Percentiles rank a stretch among this genome's conserved stretches.
phyloP scores from a whole-genome alignment of 352 stramenopile species.

The Phytopythium delawarense region DNA sequence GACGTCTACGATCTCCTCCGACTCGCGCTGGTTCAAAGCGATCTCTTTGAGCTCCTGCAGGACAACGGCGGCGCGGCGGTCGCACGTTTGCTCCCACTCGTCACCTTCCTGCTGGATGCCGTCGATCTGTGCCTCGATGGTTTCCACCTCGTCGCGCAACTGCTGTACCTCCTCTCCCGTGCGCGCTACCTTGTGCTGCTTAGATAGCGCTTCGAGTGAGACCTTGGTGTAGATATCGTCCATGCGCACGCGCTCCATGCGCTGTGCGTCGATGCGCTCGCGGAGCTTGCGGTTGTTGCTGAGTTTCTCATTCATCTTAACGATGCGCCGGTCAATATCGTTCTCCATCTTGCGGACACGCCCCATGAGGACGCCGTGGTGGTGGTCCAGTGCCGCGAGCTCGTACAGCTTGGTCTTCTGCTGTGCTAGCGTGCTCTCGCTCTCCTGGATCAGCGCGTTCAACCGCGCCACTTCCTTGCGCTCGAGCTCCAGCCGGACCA shows the following conservation, averaged over 20 bases:
- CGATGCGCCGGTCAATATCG: conserved; percentile 74
- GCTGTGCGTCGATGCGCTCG: conserved; percentile 60
- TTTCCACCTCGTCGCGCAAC: conserved; percentile 44
- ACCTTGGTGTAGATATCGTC: conserved; percentile 77
- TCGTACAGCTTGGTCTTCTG: conserved; percentile 79
- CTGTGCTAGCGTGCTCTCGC: conserved; percentile 48
- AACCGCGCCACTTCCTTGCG: conserved; percentile 64
- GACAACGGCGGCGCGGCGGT: conserved; percentile 39
- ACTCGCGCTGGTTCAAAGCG: conserved; percentile 48
- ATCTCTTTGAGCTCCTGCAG: conserved; percentile 74
- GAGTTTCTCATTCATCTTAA: conserved; percentile 83
- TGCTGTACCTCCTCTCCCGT: conserved; percentile 49
- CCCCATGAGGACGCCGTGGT: conserved; percentile 52
- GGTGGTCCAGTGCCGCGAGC: conserved; percentile 63
- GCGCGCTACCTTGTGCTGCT: conserved; percentile 45
- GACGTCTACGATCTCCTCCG: conserved; percentile 41
- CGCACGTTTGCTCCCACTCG: conserved; percentile 57
- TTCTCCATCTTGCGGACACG: conserved; percentile 79
- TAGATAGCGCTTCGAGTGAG: conserved; percentile 49
- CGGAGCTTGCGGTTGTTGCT: conserved; percentile 61
- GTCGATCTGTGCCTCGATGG: conserved; percentile 57
- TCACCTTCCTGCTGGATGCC: conserved; percentile 49
- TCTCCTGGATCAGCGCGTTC: conserved; percentile 64
- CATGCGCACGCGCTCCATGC: conserved; percentile 64
- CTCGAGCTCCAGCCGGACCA: conserved; percentile 74